Evolutionary conservation across 495 filamentous ascomycete genomes (phyloP), one percentile per base, ranked within the genome.

Genomic region (Penicillium mononematosum): DNA sequence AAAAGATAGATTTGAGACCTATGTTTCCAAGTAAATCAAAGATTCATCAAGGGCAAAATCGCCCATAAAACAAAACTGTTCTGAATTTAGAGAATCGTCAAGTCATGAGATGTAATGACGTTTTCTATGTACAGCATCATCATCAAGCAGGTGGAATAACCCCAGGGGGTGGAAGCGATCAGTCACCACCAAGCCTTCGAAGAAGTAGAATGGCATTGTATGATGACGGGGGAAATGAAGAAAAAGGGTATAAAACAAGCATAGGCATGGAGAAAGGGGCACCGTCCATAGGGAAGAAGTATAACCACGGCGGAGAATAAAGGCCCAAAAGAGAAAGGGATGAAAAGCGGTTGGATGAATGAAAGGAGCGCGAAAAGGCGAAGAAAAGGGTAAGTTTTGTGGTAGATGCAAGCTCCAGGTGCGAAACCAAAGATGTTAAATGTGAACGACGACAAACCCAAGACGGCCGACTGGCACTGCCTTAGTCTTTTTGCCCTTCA

Each of bases 401-500:
- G 36, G 14, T n/a, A 38, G 48, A 55, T 12, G 29, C 47, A 46
- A 39, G 25, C 8, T 46, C 45, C 10, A 20, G 44, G 14, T 24
- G 25, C 10, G 20, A 22, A 43, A 20, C 11, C 16, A 20, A 61
- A n/a, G n/a, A 14, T 0, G 10, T 45, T 4, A 22, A 19, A 36
- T 36, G 27, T 6, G 25, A 55, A 39, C 0, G 7, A 17, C 19
- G 25, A 12, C 20, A 16, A 5, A 10, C 31, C 1, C 16, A 10
- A 4, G 4, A 24, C 16, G 0, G 12, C 2, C 8, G 1, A 14
- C 39, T 63, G 36, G 36, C 3, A 39, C 7, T 8, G 16, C 7
- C 9, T 39, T 56, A 79, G 53, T 97, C 92, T 70, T 84, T 87
- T 70, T 92, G 88, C n/a, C 90, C 92, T 67, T 96, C 91, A 71